phyloP scores from a whole-genome alignment of 2,329 filamentous ascomycete genomes.

The Seiridium unicorne region DNA sequence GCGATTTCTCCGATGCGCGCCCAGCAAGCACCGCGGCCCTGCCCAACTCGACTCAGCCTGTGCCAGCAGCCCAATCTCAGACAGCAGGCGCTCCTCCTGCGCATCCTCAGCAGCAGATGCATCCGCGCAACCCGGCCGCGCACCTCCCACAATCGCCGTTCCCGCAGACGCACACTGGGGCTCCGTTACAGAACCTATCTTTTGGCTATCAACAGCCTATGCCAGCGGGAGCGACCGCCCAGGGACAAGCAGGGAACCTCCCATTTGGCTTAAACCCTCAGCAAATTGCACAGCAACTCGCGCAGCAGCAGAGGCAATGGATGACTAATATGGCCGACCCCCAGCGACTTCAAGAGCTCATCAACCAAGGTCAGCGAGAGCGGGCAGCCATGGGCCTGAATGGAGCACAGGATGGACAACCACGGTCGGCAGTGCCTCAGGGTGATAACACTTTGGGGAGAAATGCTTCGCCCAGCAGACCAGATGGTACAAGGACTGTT shows the following conservation, averaged over 20 bases:
- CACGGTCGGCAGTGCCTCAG: slow-evolving; percentile 20
- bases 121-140: background rate
- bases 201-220: slow-evolving; percentile 19
- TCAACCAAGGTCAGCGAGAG: slow-evolving; percentile 41
- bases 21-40: slow-evolving; percentile 12
- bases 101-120: slow-evolving; percentile 10
- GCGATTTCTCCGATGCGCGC: slow-evolving; percentile 25
- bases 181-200: slow-evolving; percentile 16
- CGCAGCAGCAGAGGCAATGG: slow-evolving; percentile 16
- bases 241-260: slow-evolving; percentile 6
- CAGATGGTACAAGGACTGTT: slow-evolving; percentile 38
- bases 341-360: slow-evolving; percentile 33
- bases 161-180: slow-evolving; percentile 9
- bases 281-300: slow-evolving; percentile 13
- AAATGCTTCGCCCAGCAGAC: slow-evolving; percentile 28
- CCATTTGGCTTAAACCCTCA: slow-evolving; percentile 17
- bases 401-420: slow-evolving; percentile 33
- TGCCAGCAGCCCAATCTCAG: slow-evolving; percentile 15
- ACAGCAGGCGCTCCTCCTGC: slow-evolving; percentile 12
- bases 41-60: slow-evolving; percentile 12
- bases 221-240: background rate
- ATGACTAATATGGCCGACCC: slow-evolving; percentile 34
- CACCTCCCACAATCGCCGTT: slow-evolving; percentile 12
- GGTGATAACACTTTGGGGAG: slow-evolving; percentile 23
- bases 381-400: slow-evolving; percentile 38